Base-by-base conservation (phyloP, 495 filamentous ascomycete species). In the Penicillium macrosclerotiorum region DNA sequence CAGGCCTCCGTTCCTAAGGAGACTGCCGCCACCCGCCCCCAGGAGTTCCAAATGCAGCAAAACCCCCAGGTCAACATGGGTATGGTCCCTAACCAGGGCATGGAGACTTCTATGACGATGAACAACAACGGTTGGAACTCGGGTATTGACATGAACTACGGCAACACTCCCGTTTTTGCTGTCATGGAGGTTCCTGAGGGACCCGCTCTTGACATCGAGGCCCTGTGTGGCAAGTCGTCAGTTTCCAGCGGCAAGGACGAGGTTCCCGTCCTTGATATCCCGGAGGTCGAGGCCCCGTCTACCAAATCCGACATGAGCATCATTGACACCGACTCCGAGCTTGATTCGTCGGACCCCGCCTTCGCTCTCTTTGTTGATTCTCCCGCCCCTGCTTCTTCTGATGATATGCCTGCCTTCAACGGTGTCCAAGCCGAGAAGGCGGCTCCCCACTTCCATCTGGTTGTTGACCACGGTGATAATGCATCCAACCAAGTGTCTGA, bases 151-250 rank as follows among this genome's bases (percentile, higher is more conserved):
- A 73, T 79, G 59, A 74, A 69, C 62, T 79, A 67, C 48, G 84
- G 82, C 59, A 84, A 88, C 52, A 79, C 88, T 8, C 80, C 84
- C 32, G 87, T 95, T 32, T 96, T 83, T 54, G 79, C 89, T 38
- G 82, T 95, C n/a, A 64, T 85, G 13, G 80, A 86, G 35, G 74
- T 94, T 13, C 88, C 89, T 8, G 75, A 85, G 49, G 78, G 84
- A 3, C 84, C 85, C 20, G 71, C 66, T n/a, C 58, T 85, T 29
- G 84, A 91, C 44, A 61, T 74, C 0, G 72, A 75, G 33, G 54
- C 73, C 31, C 70, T 93, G 6, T 82, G 81, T 25, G 85, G 87
- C 51, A 92, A 93, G 69, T 63, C 76, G 62, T 62, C 75, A 8
- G 37, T 55, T 9, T 50, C 63, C 4, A 65, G 72, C 14, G 49